Base-by-base conservation (phyloP, 129 eudicot genomes). In the carrot (Daucus carota) region DNA sequence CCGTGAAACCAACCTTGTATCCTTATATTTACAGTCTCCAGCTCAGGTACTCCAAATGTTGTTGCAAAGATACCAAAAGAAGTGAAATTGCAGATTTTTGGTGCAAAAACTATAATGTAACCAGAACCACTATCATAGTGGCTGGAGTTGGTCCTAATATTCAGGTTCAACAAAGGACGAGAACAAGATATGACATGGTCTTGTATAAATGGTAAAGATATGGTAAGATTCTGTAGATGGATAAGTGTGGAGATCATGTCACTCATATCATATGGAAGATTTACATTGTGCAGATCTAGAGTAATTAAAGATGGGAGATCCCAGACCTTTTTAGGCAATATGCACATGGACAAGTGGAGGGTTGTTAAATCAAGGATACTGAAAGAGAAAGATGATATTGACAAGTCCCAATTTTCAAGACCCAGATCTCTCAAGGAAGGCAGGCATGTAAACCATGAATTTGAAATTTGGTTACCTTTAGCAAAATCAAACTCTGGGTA, bases 401-500 rank as follows among this genome's bases (percentile, higher is more conserved):
- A 48, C 18, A 48, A 18, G 18, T 48, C 57, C 57, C 57, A 17
- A 17, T 3, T 4, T 5, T 18, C 1, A 48, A 48, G 57, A 48
- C 1, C 5, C 24, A 48, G 17, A 1, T 8, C 18, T 48, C 57
- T 17, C 4, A 48, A 48, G 24, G 57, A n/a, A 48, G 57, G 57
- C 24, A 48, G 18, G 57, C 22, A 48, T 20, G n/a, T 48, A 8
- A 48, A 18, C 57, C 57, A 48, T 48, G 57, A 48, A 15, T 48
- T n/a, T 2, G 20, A 18, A 3, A 48, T 15, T 6, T 48, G 17
- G 57, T 16, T 4, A 47, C 15, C 14, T 45, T 3, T 15, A 45
- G 3, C n/a, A n/a, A n/a, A n/a, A n/a, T n/a, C 0, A 13, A 1
- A 12, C 2, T 3, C 2, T 1, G 17, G 17, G 18, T 2, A 4